These are phyloP conservation scores for Cercospora berteroae DNA, from an alignment of 2,329 filamentous ascomycete genomes.

Conservation along the genomic window DNA sequence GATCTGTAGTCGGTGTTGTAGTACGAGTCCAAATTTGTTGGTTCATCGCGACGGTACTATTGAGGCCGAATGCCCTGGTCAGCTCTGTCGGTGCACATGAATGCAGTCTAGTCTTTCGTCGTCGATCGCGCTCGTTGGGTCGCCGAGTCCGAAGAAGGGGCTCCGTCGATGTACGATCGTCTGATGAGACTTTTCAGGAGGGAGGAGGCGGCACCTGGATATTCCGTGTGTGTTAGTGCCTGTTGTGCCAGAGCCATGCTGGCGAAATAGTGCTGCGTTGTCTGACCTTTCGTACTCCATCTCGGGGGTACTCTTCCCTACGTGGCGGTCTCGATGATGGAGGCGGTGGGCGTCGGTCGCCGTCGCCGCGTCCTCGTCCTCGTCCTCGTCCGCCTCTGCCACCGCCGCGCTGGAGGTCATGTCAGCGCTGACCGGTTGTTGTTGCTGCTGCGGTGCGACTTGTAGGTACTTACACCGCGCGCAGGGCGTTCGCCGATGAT, in stretches of 20 bases:
- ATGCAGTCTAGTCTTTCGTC: constrained; percentile 8
- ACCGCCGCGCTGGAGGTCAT: constrained; percentile 25
- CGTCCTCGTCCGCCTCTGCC: constrained; percentile 28
- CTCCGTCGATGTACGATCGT: constrained; percentile 22
- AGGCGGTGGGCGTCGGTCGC: constrained; percentile 27
- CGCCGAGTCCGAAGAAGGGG: constrained; percentile 23
- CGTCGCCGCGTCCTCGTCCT: constrained; percentile 29
- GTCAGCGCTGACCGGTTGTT: constrained; percentile 1
- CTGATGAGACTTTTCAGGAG: constrained; percentile 37
- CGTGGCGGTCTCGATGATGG: constrained; percentile 67
- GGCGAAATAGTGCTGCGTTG: not conserved
- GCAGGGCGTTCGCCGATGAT: constrained; percentile 63
- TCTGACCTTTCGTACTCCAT: constrained; percentile 84
- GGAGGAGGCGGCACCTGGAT: constrained; percentile 42
- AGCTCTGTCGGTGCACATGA: constrained; percentile 31
- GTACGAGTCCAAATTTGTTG: constrained; percentile 65
- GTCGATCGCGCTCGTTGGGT: constrained; percentile 25
- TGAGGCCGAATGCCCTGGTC: constrained; percentile 38
- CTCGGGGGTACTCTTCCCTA: constrained; percentile 63
- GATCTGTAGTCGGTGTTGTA: constrained; percentile 29
- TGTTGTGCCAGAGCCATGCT: constrained; percentile 64
- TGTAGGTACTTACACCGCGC: constrained; percentile 31
- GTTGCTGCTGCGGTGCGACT: not conserved
- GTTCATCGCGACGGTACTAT: constrained; percentile 37
- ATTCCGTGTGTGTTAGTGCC: constrained; percentile 16